phyloP scores from a whole-genome alignment of 1,284 basidiomycete genomes.

The Sanghuangporus baumii region DNA sequence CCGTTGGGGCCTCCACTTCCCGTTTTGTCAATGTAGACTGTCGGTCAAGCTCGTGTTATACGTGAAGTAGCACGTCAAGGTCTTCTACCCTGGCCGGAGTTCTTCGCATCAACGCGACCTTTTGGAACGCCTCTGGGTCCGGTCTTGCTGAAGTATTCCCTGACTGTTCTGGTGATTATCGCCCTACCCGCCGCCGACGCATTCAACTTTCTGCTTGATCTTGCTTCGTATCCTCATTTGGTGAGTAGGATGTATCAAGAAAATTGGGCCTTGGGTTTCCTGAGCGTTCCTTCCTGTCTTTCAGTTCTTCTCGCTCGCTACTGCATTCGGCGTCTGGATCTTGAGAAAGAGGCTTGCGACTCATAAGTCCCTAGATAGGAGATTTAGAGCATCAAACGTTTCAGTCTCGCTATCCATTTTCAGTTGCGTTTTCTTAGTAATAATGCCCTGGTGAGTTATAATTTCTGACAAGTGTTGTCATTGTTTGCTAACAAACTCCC shows the following conservation, averaged over 20 bases:
- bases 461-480: not conserved
- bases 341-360: conserved; percentile 32
- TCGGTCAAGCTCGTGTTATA: conserved; percentile 42
- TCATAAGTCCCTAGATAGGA: conserved; percentile 31
- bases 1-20: not conserved
- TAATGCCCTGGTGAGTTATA: conserved; percentile 25
- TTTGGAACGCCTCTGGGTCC: conserved; percentile 44
- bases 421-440: conserved; percentile 36
- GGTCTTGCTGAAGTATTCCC: conserved; percentile 39
- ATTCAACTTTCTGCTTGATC: conserved; percentile 38
- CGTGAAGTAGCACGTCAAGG: conserved; percentile 37
- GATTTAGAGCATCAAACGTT: conserved; percentile 36
- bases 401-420: conserved; percentile 32
- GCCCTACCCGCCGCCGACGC: conserved; percentile 51
- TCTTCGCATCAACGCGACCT: conserved; percentile 39
- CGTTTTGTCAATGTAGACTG: conserved; percentile 21
- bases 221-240: conserved; percentile 25
- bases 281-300: conserved; percentile 28
- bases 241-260: conserved; percentile 19
- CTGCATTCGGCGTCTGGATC: conserved; percentile 36
- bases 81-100: conserved; percentile 36
- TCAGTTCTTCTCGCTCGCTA: conserved; percentile 35
- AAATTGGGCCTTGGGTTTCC: conserved; percentile 15
- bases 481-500: not conserved
- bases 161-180: conserved; percentile 47